Evolutionary conservation across 1,139 yeast genomes (phyloP).

Genomic region (Candida sp.): DNA sequence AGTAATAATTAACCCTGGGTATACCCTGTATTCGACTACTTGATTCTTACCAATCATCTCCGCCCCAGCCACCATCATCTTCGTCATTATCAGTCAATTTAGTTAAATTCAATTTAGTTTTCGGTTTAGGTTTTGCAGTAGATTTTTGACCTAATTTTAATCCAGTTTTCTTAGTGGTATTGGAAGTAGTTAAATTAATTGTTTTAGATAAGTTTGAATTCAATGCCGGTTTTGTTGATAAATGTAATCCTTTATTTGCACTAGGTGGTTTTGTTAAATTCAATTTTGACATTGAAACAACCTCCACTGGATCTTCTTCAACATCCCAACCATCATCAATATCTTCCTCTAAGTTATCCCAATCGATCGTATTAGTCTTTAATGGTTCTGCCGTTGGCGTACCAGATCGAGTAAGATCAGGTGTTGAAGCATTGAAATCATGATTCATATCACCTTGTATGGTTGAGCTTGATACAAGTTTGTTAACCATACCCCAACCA

Average conservation of each 20-base stretch:
- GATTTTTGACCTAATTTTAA: conserved; percentile 26
- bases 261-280: conserved; percentile 8
- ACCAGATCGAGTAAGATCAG: conserved; percentile 30
- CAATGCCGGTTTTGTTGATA: conserved; percentile 10
- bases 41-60: conserved; percentile 22
- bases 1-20: too few species aligned
- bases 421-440: conserved; percentile 39
- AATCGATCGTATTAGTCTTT: conserved; percentile 6
- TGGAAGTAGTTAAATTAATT: conserved; percentile 5
- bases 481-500: conserved; percentile 40
- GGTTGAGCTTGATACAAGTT: conserved; percentile 28
- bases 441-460: conserved; percentile 34
- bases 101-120: conserved; percentile 36
- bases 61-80: conserved; percentile 48
- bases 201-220: conserved; percentile 6
- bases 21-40: too few species aligned
- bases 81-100: conserved; percentile 47
- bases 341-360: conserved; percentile 10
- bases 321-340: conserved; percentile 13
- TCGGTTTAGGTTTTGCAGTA: conserved; percentile 16
- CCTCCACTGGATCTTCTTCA: conserved; percentile 6
- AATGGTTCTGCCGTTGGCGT: conserved; percentile 18
- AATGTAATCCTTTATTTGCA: conserved; percentile 3
- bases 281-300: conserved; percentile 5
- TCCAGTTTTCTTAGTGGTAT: conserved; percentile 17